Percentiles rank a stretch among this genome's conserved stretches.
Conservation (phyloP, 2,329 filamentous ascomycete species). For the Paecilomyces formosus region DNA sequence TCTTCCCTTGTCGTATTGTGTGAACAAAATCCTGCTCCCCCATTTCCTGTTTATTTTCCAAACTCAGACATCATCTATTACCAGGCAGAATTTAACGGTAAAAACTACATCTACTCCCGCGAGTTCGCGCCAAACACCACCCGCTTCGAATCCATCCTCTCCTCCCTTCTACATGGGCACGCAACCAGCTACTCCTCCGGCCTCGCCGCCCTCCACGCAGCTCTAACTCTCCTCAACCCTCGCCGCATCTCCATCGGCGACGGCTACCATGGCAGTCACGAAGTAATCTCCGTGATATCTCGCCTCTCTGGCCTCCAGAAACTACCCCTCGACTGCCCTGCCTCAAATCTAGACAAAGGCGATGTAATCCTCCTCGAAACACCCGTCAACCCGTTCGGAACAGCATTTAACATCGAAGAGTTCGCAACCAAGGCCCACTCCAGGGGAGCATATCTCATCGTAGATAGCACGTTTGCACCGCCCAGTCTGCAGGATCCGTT, state of each 20-base stretch:
- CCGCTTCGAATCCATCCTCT: conserved; percentile 76
- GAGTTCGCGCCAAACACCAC: conserved; percentile 69
- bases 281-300: conserved; percentile 65
- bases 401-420: conserved; percentile 62
- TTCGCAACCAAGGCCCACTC: conserved; percentile 68
- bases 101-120: conserved; percentile 69
- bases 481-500: conserved; percentile 87
- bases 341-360: conserved; percentile 60
- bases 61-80: background rate
- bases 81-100: background rate
- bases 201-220: conserved; percentile 78
- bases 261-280: conserved; percentile 92
- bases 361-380: conserved; percentile 91
- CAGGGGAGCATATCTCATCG: conserved; percentile 66
- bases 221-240: conserved; percentile 75
- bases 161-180: conserved; percentile 56
- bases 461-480: conserved; percentile 90
- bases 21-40: background rate
- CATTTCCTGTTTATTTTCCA: background rate
- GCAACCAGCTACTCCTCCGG: conserved; percentile 78
- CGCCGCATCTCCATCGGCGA: conserved; percentile 71
- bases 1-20: background rate
- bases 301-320: conserved; percentile 69
- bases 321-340: conserved; percentile 62
- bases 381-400: conserved; percentile 83